Conservation (phyloP, 1,284 basidiomycete species). For the Heliocybe sulcata region DNA sequence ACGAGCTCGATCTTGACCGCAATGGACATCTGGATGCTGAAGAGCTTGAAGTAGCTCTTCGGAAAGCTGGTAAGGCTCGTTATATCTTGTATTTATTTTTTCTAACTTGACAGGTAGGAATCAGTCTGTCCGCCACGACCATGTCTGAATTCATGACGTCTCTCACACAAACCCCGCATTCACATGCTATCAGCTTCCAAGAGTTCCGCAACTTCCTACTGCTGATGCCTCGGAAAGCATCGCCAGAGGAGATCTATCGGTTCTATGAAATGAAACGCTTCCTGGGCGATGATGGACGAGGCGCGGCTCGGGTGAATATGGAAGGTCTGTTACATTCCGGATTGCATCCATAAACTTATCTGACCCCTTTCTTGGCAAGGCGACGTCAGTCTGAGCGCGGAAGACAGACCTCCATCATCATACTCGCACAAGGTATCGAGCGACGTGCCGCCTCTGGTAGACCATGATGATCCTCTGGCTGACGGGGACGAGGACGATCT, state of each 20-base stretch:
- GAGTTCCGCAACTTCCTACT: constrained; percentile 91
- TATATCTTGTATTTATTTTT: constrained; percentile 18
- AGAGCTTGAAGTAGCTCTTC: constrained; percentile 66
- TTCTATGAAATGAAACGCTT: constrained; percentile 78
- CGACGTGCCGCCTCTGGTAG: constrained; percentile 22
- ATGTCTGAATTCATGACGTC: constrained; percentile 77
- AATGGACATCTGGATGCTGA: constrained; percentile 74
- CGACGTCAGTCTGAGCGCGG: constrained; percentile 67
- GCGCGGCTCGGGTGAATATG: constrained; percentile 77
- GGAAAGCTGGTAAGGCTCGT: constrained; percentile 52
- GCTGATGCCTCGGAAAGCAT: constrained; percentile 76
- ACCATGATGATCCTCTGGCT: constrained; percentile 18
- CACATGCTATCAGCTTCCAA: constrained; percentile 69
- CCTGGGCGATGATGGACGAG: constrained; percentile 70
- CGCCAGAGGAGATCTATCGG: constrained; percentile 80
- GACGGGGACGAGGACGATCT: constrained; percentile 26
- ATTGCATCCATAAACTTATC: neutral
- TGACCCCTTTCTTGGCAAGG: constrained; percentile 34
- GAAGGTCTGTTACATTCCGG: constrained; percentile 53
- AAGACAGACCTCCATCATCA: constrained; percentile 45
- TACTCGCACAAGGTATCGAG: constrained; percentile 12
- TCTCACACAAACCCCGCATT: constrained; percentile 61
- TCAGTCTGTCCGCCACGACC: constrained; percentile 58
- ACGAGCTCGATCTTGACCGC: constrained; percentile 80
- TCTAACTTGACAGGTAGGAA: constrained; percentile 38